Evolutionary conservation across 495 filamentous ascomycete species (phyloP).

Genomic region (Cercophora scortea): DNA sequence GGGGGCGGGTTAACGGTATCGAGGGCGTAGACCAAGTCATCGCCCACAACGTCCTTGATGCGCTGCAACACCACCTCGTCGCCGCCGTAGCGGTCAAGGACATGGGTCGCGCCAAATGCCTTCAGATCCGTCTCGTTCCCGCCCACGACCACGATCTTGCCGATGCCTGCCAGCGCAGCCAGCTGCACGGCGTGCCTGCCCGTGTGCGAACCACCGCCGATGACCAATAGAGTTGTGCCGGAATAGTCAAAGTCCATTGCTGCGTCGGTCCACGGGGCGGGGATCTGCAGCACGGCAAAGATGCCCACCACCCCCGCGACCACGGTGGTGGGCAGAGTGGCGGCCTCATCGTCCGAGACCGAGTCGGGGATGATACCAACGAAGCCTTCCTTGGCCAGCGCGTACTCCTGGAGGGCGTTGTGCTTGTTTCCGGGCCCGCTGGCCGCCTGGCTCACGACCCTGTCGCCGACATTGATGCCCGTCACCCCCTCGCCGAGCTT

Average conservation of each 20-base stretch:
- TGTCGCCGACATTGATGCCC: not conserved
- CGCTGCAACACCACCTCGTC: conserved; percentile 36
- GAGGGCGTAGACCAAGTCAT: conserved; percentile 23
- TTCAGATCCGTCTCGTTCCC: conserved; percentile 10
- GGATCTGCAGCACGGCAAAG: not conserved
- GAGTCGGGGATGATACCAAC: not conserved
- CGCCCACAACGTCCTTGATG: conserved; percentile 1
- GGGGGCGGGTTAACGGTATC: conserved; percentile 21
- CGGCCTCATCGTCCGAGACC: not conserved
- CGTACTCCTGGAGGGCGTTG: not conserved
- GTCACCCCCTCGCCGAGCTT: not conserved
- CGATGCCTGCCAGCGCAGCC: conserved; percentile 19
- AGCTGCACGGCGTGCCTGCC: conserved; percentile 25
- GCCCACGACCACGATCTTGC: conserved; percentile 17
- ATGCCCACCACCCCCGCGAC: not conserved
- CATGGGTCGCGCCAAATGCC: conserved; percentile 23
- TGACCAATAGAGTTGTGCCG: not conserved
- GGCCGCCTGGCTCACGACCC: not conserved
- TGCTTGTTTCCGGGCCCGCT: conserved; percentile 8
- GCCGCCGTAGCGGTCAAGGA: conserved; percentile 31
- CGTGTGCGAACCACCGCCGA: conserved; percentile 1
- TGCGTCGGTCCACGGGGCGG: not conserved
- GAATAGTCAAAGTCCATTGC: not conserved
- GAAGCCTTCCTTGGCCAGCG: not conserved
- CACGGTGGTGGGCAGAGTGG: not conserved